Base-by-base conservation (phyloP, 371 early-diverging fungal species). In the Zancudomyces culisetae region DNA sequence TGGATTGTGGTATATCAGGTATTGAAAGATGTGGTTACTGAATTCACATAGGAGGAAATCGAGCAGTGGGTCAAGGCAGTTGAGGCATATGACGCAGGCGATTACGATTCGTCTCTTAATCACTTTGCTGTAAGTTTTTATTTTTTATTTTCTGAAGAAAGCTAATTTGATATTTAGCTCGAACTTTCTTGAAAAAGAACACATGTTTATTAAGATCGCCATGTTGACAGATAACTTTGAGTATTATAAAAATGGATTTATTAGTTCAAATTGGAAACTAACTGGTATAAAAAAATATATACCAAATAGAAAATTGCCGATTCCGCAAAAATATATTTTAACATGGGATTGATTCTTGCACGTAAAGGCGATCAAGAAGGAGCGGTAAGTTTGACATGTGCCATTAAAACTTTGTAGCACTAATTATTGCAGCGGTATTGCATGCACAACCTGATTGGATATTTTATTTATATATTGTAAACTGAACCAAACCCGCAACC, bases 281-380 rank as follows among this genome's bases (percentile, higher is more conserved):
- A n/a, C n/a, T n/a, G n/a, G n/a, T n/a, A n/a, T n/a, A n/a, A n/a
- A n/a, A n/a, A n/a, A n/a, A n/a, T n/a, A n/a, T n/a, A n/a, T n/a
- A n/a, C n/a, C n/a, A n/a, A n/a, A 29, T 71, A 88, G 87, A 68
- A 73, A 28, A 87, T 92, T 52, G 90, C 89, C 24, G 89, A 90
- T 60, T 79, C 79, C 24, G 80, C 93, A 35, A 91, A 90, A 68
- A 87, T 93, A 55, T 85, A 89, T 70, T 94, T 90, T 66, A 94
- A 94, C 63, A 85, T 93, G 62, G 94, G 87, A 8, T 73, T 87
- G 51, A 79, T 85, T 45, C 77, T 79, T 47, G 74, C 82, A 12
- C 76, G 79, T 20, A 60, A 81, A 43, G 78, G 78, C 24, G 76
- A 87, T 59, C 75, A 83, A 63, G 75, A 81, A 29, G 77, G 75